Evolutionary conservation across 202 grass and related monocot genomes (phyloP).

Genomic region (Schoenoplectus triqueter): DNA sequence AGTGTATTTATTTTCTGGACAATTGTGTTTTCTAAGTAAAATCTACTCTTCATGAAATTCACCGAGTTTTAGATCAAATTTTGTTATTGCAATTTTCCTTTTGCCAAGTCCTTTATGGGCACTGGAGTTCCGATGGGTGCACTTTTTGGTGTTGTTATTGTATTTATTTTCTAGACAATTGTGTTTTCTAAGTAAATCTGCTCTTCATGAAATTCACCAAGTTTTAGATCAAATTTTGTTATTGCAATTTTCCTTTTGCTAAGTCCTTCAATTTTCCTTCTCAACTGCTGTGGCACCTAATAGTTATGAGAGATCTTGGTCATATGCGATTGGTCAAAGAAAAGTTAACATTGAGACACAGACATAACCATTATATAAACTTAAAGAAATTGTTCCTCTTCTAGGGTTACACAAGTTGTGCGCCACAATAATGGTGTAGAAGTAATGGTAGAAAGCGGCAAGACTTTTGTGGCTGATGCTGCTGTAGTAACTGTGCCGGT

Average conservation of each 20-base stretch:
- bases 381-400: conserved; percentile 27
- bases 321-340: conserved; percentile 13
- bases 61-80: not conserved
- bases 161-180: conserved; percentile 17
- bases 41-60: not conserved
- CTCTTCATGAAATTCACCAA: not conserved
- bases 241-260: not conserved
- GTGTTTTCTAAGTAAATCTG: not conserved
- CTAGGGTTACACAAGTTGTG: conserved; percentile 80
- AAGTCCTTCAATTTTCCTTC: not conserved
- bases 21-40: conserved; percentile 4
- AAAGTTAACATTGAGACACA: not conserved
- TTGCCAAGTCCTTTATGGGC: not conserved
- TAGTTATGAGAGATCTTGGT: not conserved
- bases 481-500: conserved; percentile 77
- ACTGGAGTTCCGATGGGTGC: not conserved
- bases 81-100: not conserved
- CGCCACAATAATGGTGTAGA: conserved; percentile 81
- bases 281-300: not conserved
- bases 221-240: not conserved
- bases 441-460: conserved; percentile 77
- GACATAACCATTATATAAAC: conserved; percentile 3
- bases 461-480: conserved; percentile 89
- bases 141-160: not conserved
- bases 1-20: conserved; percentile 13